Percentiles rank a stretch among this genome's conserved stretches.
Conservation (phyloP, 352 stramenopile species). For the Phytopythium helicoides region DNA sequence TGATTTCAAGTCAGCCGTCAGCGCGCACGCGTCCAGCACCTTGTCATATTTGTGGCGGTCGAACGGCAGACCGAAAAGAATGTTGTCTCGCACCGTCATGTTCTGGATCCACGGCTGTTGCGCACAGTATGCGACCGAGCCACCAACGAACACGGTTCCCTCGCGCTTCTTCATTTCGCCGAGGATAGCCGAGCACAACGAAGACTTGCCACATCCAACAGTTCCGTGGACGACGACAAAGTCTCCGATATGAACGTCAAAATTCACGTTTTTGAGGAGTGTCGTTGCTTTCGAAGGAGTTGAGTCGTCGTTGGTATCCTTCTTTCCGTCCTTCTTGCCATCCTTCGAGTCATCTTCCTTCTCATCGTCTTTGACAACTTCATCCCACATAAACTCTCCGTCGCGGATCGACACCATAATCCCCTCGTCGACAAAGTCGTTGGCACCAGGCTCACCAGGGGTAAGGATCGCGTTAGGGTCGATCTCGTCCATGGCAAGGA, state of each 20-base stretch:
- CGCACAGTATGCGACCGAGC: slow-evolving; percentile 71
- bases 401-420: slow-evolving; percentile 25
- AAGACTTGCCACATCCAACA: slow-evolving; percentile 91
- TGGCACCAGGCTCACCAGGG: slow-evolving; percentile 1
- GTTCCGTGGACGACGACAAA: slow-evolving; percentile 89
- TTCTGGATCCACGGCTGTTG: slow-evolving; percentile 92
- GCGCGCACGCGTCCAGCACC: slow-evolving; percentile 54
- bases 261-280: slow-evolving; percentile 51
- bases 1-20: slow-evolving; percentile 63
- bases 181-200: slow-evolving; percentile 84
- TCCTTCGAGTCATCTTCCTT: too few relatives aligned
- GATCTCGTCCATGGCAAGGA: slow-evolving; percentile 60
- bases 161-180: slow-evolving; percentile 80
- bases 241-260: slow-evolving; percentile 67
- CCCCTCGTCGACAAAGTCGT: slow-evolving; percentile 8
- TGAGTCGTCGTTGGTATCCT: too few relatives aligned
- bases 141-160: slow-evolving; percentile 19
- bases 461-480: slow-evolving; percentile 16
- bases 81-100: slow-evolving; percentile 74
- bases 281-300: too few relatives aligned
- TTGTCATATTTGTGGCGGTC: slow-evolving; percentile 51
- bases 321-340: too few relatives aligned
- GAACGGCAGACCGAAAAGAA: slow-evolving; percentile 87
- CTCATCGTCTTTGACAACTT: too few relatives aligned
- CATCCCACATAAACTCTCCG: slow-evolving; percentile 38